These are phyloP conservation scores for Massariosphaeria phaeospora DNA, from an alignment of 495 filamentous ascomycete genomes.

Conservation along the genomic window DNA sequence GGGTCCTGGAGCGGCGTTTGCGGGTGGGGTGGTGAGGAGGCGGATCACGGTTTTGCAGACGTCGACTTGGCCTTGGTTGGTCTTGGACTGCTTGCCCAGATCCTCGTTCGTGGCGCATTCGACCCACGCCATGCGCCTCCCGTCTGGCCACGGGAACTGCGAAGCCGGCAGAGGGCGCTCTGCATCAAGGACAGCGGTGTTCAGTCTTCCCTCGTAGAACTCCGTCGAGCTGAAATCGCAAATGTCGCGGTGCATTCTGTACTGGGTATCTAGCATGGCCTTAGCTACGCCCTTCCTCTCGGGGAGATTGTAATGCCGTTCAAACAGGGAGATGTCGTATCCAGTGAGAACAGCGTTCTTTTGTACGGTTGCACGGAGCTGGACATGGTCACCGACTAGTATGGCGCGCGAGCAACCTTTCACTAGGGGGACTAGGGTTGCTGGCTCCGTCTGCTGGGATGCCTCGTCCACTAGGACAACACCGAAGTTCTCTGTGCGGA, in stretches of 20 bases:
- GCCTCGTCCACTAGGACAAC: conserved; percentile 51
- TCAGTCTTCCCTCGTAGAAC: conserved; percentile 47
- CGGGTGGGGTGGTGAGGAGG: conserved; percentile 29
- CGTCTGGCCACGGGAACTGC: conserved; percentile 38
- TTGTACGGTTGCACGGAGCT: conserved; percentile 49
- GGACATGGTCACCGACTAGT: conserved; percentile 52
- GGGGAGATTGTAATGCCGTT: conserved; percentile 42
- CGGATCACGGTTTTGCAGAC: conserved; percentile 39
- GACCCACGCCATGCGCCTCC: conserved; percentile 41
- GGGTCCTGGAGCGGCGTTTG: neutral
- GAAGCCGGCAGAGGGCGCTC: conserved; percentile 34
- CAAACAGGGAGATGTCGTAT: conserved; percentile 51
- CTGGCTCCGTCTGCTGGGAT: conserved; percentile 50
- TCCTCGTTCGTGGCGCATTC: conserved; percentile 45
- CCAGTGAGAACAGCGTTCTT: conserved; percentile 38
- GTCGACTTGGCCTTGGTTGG: conserved; percentile 44
- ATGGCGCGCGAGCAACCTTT: conserved; percentile 48
- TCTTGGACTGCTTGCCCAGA: conserved; percentile 43
- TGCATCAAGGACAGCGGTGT: conserved; percentile 38
- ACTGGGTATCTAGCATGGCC: conserved; percentile 52
- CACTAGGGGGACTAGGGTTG: conserved; percentile 46
- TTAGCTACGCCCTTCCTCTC: conserved; percentile 29
- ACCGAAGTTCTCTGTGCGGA: conserved; percentile 45
- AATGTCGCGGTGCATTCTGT: conserved; percentile 50
- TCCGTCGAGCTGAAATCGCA: conserved; percentile 46